Base-by-base conservation (phyloP, 1,284 basidiomycete genomes). In the Ceratobasidium sp. region DNA sequence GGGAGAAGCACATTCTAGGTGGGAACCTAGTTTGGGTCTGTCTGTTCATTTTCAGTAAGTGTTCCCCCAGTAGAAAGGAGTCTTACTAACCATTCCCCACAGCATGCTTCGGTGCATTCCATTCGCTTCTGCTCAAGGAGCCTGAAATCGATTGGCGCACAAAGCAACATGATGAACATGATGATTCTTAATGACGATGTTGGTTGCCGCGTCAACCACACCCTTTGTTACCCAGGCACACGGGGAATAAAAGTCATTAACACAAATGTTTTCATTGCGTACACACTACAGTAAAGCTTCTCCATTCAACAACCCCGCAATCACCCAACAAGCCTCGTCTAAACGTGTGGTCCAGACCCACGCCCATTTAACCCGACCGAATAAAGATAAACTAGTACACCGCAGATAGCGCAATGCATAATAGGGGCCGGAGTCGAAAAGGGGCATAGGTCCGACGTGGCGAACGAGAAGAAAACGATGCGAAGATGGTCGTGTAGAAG, bases 81-180 rank as follows among this genome's bases (percentile, higher is more conserved):
- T 34, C 13, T 40, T 37, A 22, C 49, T 22, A 25, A 40, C 17
- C 32, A 44, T 25, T 56, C n/a, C 37, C 17, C 32, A 13, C 40
- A 77, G 77, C 76, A 19, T 64, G 70, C 56, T 40, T 69, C 9
- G 77, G 54, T n/a, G 74, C 76, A 34, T 1, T 80, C 46, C 78
- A 79, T 40, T 73, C 69, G 8, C 77, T 80, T n/a, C 57, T 76
- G 13, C 52, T 80, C 15, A 80, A 77, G 22, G 80, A 81, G 67
- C 61, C 77, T 22, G 77, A 75, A 25, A 67, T 76, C 44, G 77
- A 79, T 44, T 80, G 80, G 80, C 68, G 79, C 54, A 71, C 68
- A 71, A 71, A 71, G 68, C 68, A 71, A 54, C 17, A 59, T 13
- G 43, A 64, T 37, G 68, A 44, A 43, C 54, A 59, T 29, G 68